These are phyloP conservation scores for Grosmannia penicillata DNA, from an alignment of 2,329 filamentous ascomycete species.

Conservation along the genomic window DNA sequence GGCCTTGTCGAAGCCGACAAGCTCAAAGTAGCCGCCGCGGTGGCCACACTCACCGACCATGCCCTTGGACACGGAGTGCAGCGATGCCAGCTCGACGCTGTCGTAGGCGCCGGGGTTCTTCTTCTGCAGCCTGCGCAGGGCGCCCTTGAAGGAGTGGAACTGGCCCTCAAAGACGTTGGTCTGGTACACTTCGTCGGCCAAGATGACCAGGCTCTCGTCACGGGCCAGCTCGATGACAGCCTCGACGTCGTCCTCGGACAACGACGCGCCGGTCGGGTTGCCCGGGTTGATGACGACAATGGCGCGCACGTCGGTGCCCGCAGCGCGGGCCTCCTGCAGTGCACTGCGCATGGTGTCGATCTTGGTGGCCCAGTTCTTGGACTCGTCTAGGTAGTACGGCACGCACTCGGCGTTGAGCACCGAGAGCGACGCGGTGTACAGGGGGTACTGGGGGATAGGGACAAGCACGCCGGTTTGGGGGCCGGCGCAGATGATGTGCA, in stretches of 20 bases:
- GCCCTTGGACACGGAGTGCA: slow-evolving; percentile 92
- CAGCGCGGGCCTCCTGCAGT: slow-evolving; percentile 56
- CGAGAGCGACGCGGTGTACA: slow-evolving; percentile 87
- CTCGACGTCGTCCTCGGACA: slow-evolving; percentile 65
- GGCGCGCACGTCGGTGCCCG: slow-evolving; percentile 76
- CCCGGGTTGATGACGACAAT: slow-evolving; percentile 98
- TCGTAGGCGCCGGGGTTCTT: slow-evolving; percentile 64
- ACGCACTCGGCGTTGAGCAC: slow-evolving; percentile 76
- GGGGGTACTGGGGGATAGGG: slow-evolving; percentile 92
- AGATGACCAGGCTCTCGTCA: slow-evolving; percentile 70
- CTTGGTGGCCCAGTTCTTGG: slow-evolving; percentile 76
- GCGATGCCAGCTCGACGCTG: slow-evolving; percentile 71
- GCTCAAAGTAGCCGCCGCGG: slow-evolving; percentile 94
- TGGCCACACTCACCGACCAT: slow-evolving; percentile 99
- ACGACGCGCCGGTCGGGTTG: slow-evolving; percentile 85
- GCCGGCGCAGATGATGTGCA: slow-evolving; percentile 73
- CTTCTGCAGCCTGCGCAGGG: slow-evolving; percentile 67
- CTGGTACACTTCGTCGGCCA: slow-evolving; percentile 98
- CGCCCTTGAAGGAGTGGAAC: slow-evolving; percentile 92
- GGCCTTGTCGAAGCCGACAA: slow-evolving; percentile 71
- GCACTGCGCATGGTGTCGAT: slow-evolving; percentile 60
- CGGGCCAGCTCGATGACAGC: slow-evolving; percentile 77
- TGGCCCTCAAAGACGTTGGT: slow-evolving; percentile 93
- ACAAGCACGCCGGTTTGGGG: slow-evolving; percentile 73
- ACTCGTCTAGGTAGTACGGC: slow-evolving; percentile 86